These are phyloP conservation scores for Orbilia oligospora DNA, from an alignment of 2,329 filamentous ascomycete species.

Conservation along the genomic window DNA sequence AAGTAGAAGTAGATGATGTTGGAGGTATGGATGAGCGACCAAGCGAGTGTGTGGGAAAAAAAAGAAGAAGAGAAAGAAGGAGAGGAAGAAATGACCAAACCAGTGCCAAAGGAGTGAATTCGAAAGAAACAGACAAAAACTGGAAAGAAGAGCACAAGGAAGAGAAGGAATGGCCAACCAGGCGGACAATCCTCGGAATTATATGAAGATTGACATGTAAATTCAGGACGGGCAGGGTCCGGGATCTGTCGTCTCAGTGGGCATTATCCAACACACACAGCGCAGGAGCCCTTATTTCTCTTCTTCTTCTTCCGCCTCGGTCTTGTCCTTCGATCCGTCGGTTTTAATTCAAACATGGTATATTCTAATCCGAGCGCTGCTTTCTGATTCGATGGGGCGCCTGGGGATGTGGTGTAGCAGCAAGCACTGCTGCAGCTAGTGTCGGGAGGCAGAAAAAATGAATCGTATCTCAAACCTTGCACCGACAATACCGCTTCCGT, in stretches of 20 bases:
- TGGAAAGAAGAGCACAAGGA: constrained; percentile 22
- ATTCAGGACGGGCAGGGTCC: constrained; percentile 58
- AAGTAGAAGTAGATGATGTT: background rate
- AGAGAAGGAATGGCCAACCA: constrained; percentile 38
- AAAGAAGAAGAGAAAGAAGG: constrained; percentile 21
- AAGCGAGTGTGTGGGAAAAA: background rate
- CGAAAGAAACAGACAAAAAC: constrained; percentile 4
- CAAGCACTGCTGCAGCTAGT: constrained; percentile 34
- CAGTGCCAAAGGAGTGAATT: constrained; percentile 38
- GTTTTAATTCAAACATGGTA: constrained; percentile 21
- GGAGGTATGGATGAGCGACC: background rate
- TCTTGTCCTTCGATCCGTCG: constrained; percentile 24
- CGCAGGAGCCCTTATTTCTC: constrained; percentile 45
- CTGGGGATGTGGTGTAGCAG: constrained; percentile 18
- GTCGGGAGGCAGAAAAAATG: constrained; percentile 39
- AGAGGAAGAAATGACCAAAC: constrained; percentile 36
- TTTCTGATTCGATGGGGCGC: constrained; percentile 14
- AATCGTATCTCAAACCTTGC: constrained; percentile 59
- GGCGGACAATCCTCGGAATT: constrained; percentile 61
- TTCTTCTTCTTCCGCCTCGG: constrained; percentile 20
- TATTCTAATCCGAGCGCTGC: constrained; percentile 22
- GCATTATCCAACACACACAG: constrained; percentile 51
- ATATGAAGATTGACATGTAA: constrained; percentile 57
- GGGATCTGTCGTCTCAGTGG: constrained; percentile 42
- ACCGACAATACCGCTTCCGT: constrained; percentile 18